Conservation (phyloP, 1,139 yeast genomes). For the Saccharomyces hybrid region DNA sequence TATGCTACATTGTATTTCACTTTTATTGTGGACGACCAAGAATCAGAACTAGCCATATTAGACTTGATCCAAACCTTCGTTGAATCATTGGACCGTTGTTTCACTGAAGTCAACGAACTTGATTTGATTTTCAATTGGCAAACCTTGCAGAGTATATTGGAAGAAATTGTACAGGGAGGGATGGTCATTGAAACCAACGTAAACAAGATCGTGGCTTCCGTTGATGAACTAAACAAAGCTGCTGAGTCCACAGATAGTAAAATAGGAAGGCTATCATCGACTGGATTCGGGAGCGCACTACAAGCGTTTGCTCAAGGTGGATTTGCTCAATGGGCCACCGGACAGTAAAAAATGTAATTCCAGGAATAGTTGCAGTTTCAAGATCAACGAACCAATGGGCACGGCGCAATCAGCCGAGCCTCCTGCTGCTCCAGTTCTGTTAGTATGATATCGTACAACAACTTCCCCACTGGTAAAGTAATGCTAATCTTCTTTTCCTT, state of each 20-base stretch:
- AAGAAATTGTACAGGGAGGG: slow-evolving; percentile 94
- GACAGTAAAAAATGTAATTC: slow-evolving; percentile 15
- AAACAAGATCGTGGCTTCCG: slow-evolving; percentile 72
- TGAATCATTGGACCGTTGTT: slow-evolving; percentile 86
- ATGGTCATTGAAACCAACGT: slow-evolving; percentile 97
- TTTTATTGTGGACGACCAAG: slow-evolving; percentile 92
- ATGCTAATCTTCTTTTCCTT: too few relatives aligned
- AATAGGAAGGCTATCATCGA: slow-evolving; percentile 14
- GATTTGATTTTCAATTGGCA: slow-evolving; percentile 98
- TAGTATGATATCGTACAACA: too few relatives aligned
- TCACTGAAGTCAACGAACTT: slow-evolving; percentile 88
- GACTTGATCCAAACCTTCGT: slow-evolving; percentile 96
- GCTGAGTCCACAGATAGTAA: slow-evolving; percentile 21
- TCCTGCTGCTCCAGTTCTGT: too few relatives aligned
- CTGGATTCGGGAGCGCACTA: slow-evolving; percentile 24
- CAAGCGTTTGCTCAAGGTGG: slow-evolving; percentile 30
- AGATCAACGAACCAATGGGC: too few relatives aligned
- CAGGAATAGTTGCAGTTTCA: too few relatives aligned
- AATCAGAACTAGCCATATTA: slow-evolving; percentile 84
- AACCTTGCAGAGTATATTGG: slow-evolving; percentile 82
- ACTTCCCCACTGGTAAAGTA: too few relatives aligned
- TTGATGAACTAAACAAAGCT: slow-evolving; percentile 34
- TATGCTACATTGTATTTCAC: slow-evolving; percentile 94
- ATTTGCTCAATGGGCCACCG: slow-evolving; percentile 30
- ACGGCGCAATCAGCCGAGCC: too few relatives aligned